Evolutionary conservation across 2,329 filamentous ascomycete species (phyloP), one percentile per base, ranked within the genome.

Genomic region (Aspergillus glaucus): DNA sequence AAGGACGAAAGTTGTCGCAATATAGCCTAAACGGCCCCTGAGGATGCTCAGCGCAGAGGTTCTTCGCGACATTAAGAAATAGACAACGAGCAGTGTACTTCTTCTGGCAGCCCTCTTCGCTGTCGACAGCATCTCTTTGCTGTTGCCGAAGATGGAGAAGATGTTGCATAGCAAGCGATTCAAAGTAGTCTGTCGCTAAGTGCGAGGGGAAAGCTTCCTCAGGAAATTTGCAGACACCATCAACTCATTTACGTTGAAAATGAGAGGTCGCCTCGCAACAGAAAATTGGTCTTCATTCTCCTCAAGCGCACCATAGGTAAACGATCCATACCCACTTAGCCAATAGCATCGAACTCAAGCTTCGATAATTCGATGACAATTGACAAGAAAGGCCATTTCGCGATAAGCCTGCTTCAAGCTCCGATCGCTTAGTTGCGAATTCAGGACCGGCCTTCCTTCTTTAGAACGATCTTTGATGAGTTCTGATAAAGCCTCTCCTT

Each of bases 171-270:
- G 58, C 59, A 17, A 65, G 55, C 15, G 53, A 50, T 32, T 57
- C 50, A 21, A 62, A 62, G 47, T 65, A 62, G 30, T 58, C 54
- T n/a, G 52, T 52, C 3, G 60, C 58, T 34, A 53, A 57, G 44
- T 28, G 28, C 39, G 50, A 22, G 15, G 56, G 52, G 26, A 60
- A 51, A 43, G 21, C 21, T 22, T 4, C 21, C 21, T 55, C 55
- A 8, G 54, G 56, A 46, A 62, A 57, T 49, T 60, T 60, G 34
- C 21, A 6, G 3, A 22, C 21, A 22, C 21, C 21, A 15, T 50
- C 53, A 45, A 60, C 54, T 19, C 50, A 51, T 64, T 66, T 58
- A 64, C 61, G 39, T 62, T 59, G 26, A 56, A 56, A 55, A 59
- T 61, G 17, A 62, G 17, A 6, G 57, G 58, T 12, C 55, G 45